Conservation (phyloP, 768 basidiomycete species). For the Mycena rosella region DNA sequence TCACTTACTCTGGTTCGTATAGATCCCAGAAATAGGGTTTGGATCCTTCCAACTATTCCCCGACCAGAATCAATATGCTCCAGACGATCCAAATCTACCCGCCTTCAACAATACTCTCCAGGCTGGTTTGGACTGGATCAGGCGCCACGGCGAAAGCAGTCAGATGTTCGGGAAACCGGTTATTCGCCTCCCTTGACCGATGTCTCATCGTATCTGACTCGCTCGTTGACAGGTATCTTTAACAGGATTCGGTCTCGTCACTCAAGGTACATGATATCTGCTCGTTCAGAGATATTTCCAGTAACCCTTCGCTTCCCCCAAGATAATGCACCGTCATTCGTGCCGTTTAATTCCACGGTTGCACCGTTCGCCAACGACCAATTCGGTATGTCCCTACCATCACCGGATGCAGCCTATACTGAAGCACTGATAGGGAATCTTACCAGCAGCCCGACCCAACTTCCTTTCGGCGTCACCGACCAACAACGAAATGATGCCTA, state of each 20-base stretch:
- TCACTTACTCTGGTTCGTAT: neutral
- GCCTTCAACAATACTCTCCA: constrained; percentile 66
- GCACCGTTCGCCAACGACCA: constrained; percentile 40
- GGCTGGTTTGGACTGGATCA: constrained; percentile 68
- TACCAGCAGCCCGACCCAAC: constrained; percentile 30
- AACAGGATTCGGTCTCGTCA: constrained; percentile 74
- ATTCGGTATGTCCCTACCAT: constrained; percentile 11
- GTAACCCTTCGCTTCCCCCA: constrained; percentile 36
- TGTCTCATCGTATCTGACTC: no score
- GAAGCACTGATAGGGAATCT: constrained; percentile 25
- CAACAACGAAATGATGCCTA: constrained; percentile 67
- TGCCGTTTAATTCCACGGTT: constrained; percentile 69
- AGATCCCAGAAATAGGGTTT: constrained; percentile 69
- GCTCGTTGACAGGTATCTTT: constrained; percentile 53
- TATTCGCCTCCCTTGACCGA: no score
- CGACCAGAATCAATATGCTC: constrained; percentile 67
- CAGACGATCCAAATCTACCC: constrained; percentile 61
- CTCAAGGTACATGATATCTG: constrained; percentile 36
- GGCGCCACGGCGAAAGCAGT: constrained; percentile 58
- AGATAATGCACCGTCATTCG: constrained; percentile 63
- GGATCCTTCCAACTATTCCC: constrained; percentile 76
- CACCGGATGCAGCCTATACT: neutral
- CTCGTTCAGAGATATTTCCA: neutral
- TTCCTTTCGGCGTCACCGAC: constrained; percentile 65
- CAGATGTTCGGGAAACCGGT: constrained; percentile 66